phyloP scores from a whole-genome alignment of 2,329 filamentous ascomycete species.

The Coniella lustricola region DNA sequence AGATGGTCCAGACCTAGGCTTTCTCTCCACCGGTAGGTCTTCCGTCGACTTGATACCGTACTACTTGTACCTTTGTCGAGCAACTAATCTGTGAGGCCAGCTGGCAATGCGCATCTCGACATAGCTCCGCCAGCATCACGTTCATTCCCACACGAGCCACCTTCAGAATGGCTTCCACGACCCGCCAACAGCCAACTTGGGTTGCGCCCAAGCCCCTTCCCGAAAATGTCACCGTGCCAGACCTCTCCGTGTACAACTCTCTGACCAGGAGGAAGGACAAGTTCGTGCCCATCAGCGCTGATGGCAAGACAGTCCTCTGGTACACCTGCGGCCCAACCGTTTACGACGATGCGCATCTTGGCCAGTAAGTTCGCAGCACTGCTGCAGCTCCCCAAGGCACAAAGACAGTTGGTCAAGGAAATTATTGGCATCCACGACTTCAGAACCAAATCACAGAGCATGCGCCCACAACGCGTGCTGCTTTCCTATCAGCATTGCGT shows the following conservation, averaged over 20 bases:
- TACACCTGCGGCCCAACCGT: conserved; percentile 86
- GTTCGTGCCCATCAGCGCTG: conserved; percentile 39
- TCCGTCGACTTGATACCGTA: not conserved
- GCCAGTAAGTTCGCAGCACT: conserved; percentile 36
- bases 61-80: not conserved
- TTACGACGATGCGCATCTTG: conserved; percentile 74
- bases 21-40: not conserved
- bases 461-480: no score
- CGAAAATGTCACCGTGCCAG: conserved; percentile 5
- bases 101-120: conserved; percentile 1
- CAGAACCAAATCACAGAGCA: not conserved
- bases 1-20: not conserved
- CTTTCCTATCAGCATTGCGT: not conserved
- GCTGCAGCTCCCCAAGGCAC: not conserved
- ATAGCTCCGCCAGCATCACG: not conserved
- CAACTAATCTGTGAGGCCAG: not conserved
- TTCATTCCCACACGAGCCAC: not conserved
- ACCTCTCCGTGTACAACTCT: conserved; percentile 14
- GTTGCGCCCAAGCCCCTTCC: conserved; percentile 10
- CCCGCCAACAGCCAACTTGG: conserved; percentile 13
- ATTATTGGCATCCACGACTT: no score
- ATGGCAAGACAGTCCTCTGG: conserved; percentile 64
- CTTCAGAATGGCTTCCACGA: conserved; percentile 9
- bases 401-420: no score
- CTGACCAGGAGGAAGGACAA: conserved; percentile 14